Evolutionary conservation across 75 land plant species (phyloP), one percentile per base, ranked within the genome.

Genomic region (Chamaecyparis obtusa): DNA sequence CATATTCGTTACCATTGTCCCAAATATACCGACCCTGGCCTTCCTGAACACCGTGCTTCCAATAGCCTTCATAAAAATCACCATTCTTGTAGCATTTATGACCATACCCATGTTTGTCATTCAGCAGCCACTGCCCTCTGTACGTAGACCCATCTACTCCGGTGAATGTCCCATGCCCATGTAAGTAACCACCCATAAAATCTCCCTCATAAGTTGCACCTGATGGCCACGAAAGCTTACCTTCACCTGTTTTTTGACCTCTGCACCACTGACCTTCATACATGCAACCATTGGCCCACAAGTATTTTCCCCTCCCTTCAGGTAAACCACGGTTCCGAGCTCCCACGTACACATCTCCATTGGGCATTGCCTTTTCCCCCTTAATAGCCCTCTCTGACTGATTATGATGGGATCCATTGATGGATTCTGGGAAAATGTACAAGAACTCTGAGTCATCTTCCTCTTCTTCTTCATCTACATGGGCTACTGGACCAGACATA

Each of bases 271-370:
- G 92, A 17, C 97, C 97, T 41, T 90, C 93, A 85, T 95, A 95
- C 94, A 94, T 93, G 57, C 95, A 94, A 44, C 97, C 97, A 76
- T 95, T 93, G 5, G 92, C 87, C 97, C 97, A 95, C 79, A 94
- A 83, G 85, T 94, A 95, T 87, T 92, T 95, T 1, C 97, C 97
- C 7, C 71, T 78, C 32, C 97, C 97, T 69, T 95, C 92, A 0
- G 97, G 97, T n/a, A 90, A 56, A 67, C 84, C 89, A 7, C 89
- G 91, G 3, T 85, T 36, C 93, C 92, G 93, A 6, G 91, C 88
- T 9, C 97, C 97, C 16, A 91, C 88, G 86, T 94, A 95, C 64
- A 90, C 89, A 72, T 95, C 97, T 14, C 97, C 97, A 85, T 93
- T 95, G 54, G 91, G 87, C 32, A 95, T 88, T 56, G 93, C 60